Evolutionary conservation across 768 basidiomycete species (phyloP), one percentile per base, ranked within the genome.

Genomic region (Coprinellus aureogranulatus): DNA sequence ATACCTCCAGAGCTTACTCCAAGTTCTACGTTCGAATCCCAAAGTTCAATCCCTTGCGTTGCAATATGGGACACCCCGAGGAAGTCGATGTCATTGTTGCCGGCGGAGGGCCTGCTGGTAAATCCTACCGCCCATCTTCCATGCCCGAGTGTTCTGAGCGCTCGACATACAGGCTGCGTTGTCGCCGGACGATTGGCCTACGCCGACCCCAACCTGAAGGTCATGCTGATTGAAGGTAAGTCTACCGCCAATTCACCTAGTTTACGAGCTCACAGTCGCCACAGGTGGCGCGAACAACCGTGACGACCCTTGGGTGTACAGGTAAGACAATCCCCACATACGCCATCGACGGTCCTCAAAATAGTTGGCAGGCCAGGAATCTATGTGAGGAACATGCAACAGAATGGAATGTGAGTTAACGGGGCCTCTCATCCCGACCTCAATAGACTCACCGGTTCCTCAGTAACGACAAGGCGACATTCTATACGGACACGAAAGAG

Each of bases 231-330:
- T 58, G 87, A 88, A 76, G 87, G 85, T 82, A 54, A 22, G 68
- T 16, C 2, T 28, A 44, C 22, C 12, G 28, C 9, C 28, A 4
- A 47, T 16, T 20, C 6, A 2, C 20, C 22, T 22, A 26, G 11
- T 1, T 9, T 39, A 8, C 12, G 20, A 5, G 2, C 34, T 40
- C 31, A 39, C 40, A 8, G 2, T 25, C 23, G n/a, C 14, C n/a
- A 2, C 26, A 86, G 85, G 77, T 54, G 86, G 87, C 57, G 82
- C 83, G 20, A 87, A 87, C 75, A 88, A 88, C 71, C 76, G 84
- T 14, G 86, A 87, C 62, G 87, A 88, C 59, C 87, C 86, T 44
- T 88, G 85, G 86, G 87, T 89, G 50, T 88, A 88, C 68, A 74
- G 84, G 79, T 79, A 62, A 34, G 56, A 51, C 26, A 34, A 34